These are phyloP conservation scores for Rhytidiadelphus loreus DNA, from an alignment of 225 moss, liverwort and hornwort species.

Conservation along the genomic window DNA sequence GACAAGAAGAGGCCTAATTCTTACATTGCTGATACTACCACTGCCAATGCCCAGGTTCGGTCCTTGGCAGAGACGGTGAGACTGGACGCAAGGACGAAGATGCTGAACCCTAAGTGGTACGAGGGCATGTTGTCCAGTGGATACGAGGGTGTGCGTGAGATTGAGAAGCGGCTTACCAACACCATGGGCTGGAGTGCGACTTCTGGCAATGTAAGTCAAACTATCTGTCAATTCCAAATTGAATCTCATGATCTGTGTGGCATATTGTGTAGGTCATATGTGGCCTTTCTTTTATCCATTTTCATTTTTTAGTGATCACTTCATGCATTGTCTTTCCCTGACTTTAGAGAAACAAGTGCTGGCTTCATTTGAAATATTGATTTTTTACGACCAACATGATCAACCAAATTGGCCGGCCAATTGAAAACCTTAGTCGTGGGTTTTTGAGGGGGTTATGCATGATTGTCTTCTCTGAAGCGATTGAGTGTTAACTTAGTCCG, in stretches of 20 bases:
- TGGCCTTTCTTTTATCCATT: not conserved
- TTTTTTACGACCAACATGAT: not conserved
- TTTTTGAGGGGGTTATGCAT: not conserved
- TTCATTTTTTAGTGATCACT: not conserved
- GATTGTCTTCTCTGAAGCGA: not conserved
- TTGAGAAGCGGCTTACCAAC: conserved; percentile 96
- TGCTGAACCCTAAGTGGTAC: conserved; percentile 99
- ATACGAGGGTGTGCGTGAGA: conserved; percentile 96
- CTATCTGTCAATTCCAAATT: not conserved
- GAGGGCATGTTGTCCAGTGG: conserved; percentile 96
- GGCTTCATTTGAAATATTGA: not conserved
- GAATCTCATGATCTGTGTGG: not conserved
- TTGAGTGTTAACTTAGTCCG: not conserved
- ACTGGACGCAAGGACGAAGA: conserved; percentile 92
- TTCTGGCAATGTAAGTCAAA: conserved; percentile 52
- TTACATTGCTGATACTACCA: conserved; percentile 93
- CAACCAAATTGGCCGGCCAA: no score
- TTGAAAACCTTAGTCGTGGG: not conserved
- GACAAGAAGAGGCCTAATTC: conserved; percentile 86
- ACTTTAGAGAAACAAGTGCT: not conserved
- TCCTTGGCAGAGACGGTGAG: conserved; percentile 90
- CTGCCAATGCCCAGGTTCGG: conserved; percentile 94
- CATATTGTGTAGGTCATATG: not conserved
- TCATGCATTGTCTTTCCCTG: not conserved
- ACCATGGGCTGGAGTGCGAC: conserved; percentile 99